phyloP scores from a whole-genome alignment of 805 yeast genomes.

The Danielozyma ontarioensis region DNA sequence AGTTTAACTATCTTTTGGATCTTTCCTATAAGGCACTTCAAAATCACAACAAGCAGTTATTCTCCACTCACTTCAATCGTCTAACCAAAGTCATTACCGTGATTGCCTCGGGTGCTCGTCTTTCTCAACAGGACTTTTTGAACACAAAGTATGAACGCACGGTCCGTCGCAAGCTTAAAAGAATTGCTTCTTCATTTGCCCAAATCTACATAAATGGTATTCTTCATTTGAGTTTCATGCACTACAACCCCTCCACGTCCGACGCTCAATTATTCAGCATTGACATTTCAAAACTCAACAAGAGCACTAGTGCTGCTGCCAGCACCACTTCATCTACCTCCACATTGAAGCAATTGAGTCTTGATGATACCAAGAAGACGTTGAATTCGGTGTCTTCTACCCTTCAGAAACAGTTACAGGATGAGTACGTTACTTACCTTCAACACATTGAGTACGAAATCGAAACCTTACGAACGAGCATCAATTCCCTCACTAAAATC shows the following conservation, averaged over 20 bases:
- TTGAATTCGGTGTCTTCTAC: background rate
- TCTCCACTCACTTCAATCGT: slow-evolving; percentile 47
- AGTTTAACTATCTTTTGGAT: slow-evolving; percentile 44
- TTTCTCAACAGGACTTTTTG: slow-evolving; percentile 47
- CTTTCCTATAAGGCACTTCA: slow-evolving; percentile 46
- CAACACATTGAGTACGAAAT: slow-evolving; percentile 37
- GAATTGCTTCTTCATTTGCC: slow-evolving; percentile 50
- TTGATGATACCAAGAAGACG: background rate
- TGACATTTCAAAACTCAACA: slow-evolving; percentile 24
- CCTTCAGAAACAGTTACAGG: no score
- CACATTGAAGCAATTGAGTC: slow-evolving; percentile 3
- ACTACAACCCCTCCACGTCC: slow-evolving; percentile 17
- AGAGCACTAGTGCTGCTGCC: slow-evolving; percentile 6
- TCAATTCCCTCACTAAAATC: slow-evolving; percentile 23
- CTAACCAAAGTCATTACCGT: slow-evolving; percentile 49
- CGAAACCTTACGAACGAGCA: slow-evolving; percentile 27
- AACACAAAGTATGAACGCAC: slow-evolving; percentile 42
- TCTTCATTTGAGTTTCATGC: slow-evolving; percentile 47
- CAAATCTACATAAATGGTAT: slow-evolving; percentile 63
- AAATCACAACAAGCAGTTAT: slow-evolving; percentile 47
- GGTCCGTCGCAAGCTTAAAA: slow-evolving; percentile 46
- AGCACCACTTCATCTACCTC: slow-evolving; percentile 6
- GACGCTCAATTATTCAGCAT: slow-evolving; percentile 24
- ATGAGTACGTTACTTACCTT: slow-evolving; percentile 21
- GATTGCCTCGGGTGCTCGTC: slow-evolving; percentile 50